Evolutionary conservation across 768 basidiomycete genomes (phyloP).

Genomic region (Pleurotus ostreatus): DNA sequence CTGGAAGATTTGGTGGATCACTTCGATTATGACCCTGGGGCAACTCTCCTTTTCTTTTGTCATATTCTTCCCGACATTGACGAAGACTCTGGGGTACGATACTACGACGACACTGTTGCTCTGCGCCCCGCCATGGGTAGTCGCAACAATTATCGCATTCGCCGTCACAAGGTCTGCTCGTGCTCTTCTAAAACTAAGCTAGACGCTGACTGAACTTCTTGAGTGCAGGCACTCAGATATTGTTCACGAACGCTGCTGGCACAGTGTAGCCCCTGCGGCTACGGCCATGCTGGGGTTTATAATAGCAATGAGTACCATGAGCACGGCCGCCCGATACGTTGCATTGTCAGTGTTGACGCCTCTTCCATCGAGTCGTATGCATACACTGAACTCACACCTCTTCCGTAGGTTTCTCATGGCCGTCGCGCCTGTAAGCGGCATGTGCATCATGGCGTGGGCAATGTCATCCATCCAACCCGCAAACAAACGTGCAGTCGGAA

Average conservation of each 20-base stretch:
- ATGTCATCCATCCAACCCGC: slow-evolving; percentile 46
- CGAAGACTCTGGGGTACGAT: slow-evolving; percentile 64
- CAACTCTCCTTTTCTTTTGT: slow-evolving; percentile 65
- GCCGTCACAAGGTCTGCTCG: slow-evolving; percentile 38
- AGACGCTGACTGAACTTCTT: too few species aligned
- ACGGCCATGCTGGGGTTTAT: slow-evolving; percentile 59
- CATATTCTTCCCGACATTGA: slow-evolving; percentile 70
- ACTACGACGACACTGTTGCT: slow-evolving; percentile 59
- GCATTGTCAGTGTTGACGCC: slow-evolving; percentile 37
- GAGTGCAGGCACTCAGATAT: slow-evolving; percentile 51
- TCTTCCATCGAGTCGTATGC: neutral
- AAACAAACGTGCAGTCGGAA: slow-evolving; percentile 63
- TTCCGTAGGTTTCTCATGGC: slow-evolving; percentile 9
- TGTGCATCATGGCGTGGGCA: slow-evolving; percentile 36
- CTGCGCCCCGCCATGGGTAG: slow-evolving; percentile 55
- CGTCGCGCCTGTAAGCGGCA: slow-evolving; percentile 39
- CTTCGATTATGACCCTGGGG: slow-evolving; percentile 28
- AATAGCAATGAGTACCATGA: slow-evolving; percentile 49
- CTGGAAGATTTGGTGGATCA: slow-evolving; percentile 67
- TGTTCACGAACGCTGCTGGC: slow-evolving; percentile 55
- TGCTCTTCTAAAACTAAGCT: too few species aligned
- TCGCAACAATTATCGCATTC: slow-evolving; percentile 57
- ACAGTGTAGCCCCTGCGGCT: slow-evolving; percentile 41
- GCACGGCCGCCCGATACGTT: slow-evolving; percentile 44
- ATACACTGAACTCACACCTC: too few species aligned